Percentiles rank a stretch among this genome's conserved stretches.
Conservation (phyloP, 768 basidiomycete genomes). For the Suillus subalutaceus region DNA sequence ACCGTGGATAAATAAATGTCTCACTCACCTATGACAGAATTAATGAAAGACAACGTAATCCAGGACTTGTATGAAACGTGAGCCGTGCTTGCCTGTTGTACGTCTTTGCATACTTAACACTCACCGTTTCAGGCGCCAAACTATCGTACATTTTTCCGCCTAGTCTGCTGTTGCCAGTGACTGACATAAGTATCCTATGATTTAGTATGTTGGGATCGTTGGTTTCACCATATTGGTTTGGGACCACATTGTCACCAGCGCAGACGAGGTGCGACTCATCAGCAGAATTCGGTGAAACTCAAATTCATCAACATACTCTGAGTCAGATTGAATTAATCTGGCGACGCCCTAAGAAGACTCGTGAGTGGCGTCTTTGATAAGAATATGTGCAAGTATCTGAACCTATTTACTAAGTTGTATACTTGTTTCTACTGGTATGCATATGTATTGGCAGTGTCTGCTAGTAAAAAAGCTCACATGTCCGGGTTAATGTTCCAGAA, state of each 20-base stretch:
- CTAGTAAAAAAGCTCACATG: neutral
- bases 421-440: slow-evolving; percentile 39
- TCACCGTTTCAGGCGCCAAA: neutral
- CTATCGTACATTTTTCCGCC: neutral
- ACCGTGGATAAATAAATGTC: neutral
- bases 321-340: slow-evolving; percentile 36
- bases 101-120: neutral
- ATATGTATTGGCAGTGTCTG: neutral
- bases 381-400: slow-evolving; percentile 38
- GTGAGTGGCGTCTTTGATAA: slow-evolving; percentile 37
- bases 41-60: neutral
- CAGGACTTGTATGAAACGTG: neutral
- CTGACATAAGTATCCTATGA: neutral
- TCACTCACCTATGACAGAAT: neutral
- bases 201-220: slow-evolving; percentile 51
- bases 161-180: neutral
- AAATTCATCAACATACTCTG: neutral
- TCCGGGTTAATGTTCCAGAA: slow-evolving; percentile 42
- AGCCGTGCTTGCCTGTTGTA: neutral
- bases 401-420: slow-evolving; percentile 28
- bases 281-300: neutral
- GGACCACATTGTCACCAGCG: slow-evolving; percentile 37
- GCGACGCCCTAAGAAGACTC: slow-evolving; percentile 28
- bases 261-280: slow-evolving; percentile 31
- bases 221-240: slow-evolving; percentile 52